Conservation (phyloP, 345 rosid genomes). For the Corchorus olitorius region DNA sequence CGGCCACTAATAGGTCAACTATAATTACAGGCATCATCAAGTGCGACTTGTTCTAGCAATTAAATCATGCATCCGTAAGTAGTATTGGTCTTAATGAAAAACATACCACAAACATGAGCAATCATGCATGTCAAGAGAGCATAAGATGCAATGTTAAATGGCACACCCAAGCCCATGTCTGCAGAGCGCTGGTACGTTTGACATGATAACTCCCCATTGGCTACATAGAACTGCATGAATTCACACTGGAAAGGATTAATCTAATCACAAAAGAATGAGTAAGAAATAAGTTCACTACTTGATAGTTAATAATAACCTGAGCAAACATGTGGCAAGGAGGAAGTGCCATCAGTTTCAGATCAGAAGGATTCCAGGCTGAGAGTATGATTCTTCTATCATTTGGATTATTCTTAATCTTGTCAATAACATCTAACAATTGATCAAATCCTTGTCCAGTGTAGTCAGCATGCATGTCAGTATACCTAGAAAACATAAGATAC, state of each 20-base stretch:
- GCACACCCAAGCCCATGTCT: slow-evolving; percentile 97
- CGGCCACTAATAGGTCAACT: neutral
- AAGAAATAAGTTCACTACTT: neutral
- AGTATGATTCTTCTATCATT: slow-evolving; percentile 86
- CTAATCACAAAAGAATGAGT: neutral
- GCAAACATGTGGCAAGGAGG: slow-evolving; percentile 99
- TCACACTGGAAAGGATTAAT: slow-evolving; percentile 3
- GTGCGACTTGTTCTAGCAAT: slow-evolving; percentile 1
- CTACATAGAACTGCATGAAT: slow-evolving; percentile 73
- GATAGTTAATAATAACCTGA: slow-evolving; percentile 49
- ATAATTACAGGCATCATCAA: neutral
- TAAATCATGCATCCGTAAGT: neutral
- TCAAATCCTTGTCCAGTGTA: slow-evolving; percentile 96
- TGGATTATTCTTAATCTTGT: slow-evolving; percentile 92
- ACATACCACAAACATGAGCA: slow-evolving; percentile 93
- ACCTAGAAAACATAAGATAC: slow-evolving; percentile 46
- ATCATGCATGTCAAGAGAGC: slow-evolving; percentile 88
- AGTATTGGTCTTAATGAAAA: neutral
- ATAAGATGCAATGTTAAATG: slow-evolving; percentile 94
- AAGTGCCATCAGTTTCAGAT: slow-evolving; percentile 90
- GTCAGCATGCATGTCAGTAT: slow-evolving; percentile 93
- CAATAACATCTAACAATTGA: slow-evolving; percentile 82
- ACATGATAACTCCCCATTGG: slow-evolving; percentile 89
- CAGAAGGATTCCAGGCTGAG: slow-evolving; percentile 98
- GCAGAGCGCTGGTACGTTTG: slow-evolving; percentile 99